phyloP scores from a whole-genome alignment of 2,329 filamentous ascomycete species.

The Erysiphe pulchra region DNA sequence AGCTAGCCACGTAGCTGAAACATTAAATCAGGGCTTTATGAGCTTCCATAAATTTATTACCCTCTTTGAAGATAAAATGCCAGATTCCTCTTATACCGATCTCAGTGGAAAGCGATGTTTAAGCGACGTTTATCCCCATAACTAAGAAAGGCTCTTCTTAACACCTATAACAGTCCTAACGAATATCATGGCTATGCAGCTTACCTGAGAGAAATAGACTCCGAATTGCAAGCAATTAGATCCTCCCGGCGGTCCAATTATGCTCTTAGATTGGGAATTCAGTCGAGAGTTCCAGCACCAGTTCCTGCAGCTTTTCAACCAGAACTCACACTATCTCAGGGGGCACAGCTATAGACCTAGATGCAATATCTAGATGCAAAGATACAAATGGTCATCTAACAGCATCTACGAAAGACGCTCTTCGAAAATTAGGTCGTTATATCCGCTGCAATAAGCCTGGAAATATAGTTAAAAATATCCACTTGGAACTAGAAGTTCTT shows the following conservation, averaged over 20 bases:
- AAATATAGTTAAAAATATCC: not conserved
- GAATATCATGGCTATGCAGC: not conserved
- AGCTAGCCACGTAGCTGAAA: no score
- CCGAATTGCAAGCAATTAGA: not conserved
- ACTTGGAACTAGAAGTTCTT: not conserved
- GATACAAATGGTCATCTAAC: not conserved
- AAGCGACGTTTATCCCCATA: not conserved
- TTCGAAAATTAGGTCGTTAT: not conserved
- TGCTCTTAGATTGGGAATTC: not conserved
- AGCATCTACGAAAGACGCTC: not conserved
- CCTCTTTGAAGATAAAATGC: no score
- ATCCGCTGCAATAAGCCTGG: not conserved
- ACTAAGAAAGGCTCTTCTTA: not conserved
- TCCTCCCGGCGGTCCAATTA: not conserved
- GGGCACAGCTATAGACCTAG: not conserved
- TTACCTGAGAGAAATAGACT: not conserved
- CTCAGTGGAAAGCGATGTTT: not conserved
- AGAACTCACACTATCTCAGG: not conserved
- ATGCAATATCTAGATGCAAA: not conserved
- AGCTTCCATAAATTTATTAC: no score
- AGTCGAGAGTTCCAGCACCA: not conserved
- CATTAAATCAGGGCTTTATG: no score
- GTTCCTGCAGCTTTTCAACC: not conserved
- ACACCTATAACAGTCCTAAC: not conserved
- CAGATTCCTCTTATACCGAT: not conserved